Conservation (phyloP, 768 basidiomycete genomes). For the Podaxis sp. region DNA sequence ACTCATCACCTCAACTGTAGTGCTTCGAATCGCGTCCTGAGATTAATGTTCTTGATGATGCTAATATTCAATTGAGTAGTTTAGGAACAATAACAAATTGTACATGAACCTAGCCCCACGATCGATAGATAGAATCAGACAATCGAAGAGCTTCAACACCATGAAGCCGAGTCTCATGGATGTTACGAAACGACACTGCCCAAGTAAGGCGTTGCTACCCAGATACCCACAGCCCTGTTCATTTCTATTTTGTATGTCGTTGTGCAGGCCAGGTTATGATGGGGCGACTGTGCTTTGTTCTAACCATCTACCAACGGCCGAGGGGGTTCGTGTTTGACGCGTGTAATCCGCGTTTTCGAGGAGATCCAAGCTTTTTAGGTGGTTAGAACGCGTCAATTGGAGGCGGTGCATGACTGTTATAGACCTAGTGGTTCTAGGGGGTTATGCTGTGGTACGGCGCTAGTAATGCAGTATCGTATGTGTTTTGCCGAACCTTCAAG, state of each 20-base stretch:
- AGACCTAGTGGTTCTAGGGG: too few species aligned
- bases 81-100: background rate
- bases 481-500: too few species aligned
- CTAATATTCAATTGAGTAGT: background rate
- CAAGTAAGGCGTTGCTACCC: background rate
- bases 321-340: background rate
- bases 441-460: too few species aligned
- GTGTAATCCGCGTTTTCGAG: background rate
- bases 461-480: too few species aligned
- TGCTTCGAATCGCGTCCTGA: background rate
- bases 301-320: background rate
- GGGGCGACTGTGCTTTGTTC: background rate
- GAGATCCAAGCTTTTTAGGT: background rate
- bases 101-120: background rate
- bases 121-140: background rate
- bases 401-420: background rate
- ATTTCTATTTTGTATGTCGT: background rate
- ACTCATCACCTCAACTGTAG: background rate
- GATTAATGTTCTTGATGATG: background rate
- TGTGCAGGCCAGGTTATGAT: background rate
- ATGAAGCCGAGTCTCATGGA: background rate
- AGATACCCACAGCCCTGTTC: background rate
- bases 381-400: background rate
- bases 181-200: background rate
- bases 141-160: background rate